Evolutionary conservation across 2,329 filamentous ascomycete species (phyloP).

Genomic region (Pestalotiopsis sp.): DNA sequence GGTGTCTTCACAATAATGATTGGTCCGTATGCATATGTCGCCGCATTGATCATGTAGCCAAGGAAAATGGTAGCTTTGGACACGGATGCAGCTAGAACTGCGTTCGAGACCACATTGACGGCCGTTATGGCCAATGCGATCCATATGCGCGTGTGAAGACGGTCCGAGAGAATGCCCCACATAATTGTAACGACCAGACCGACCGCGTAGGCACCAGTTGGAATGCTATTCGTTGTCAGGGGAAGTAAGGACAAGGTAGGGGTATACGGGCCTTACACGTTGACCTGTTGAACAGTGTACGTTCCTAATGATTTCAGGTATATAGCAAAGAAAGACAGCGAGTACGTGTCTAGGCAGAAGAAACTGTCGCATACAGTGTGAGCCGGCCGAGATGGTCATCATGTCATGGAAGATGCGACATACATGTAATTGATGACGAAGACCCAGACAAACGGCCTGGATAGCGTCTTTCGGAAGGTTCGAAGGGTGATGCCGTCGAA

Average conservation of each 20-base stretch:
- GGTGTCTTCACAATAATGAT: neutral
- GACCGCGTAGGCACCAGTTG: neutral
- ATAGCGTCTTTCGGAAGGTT: neutral
- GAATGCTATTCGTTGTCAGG: neutral
- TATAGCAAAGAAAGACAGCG: slow-evolving; percentile 3
- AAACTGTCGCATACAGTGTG: neutral
- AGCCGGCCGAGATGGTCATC: neutral
- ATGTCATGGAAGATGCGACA: neutral
- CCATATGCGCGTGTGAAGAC: neutral
- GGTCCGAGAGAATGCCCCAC: slow-evolving; percentile 6
- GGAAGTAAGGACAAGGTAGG: too few relatives aligned
- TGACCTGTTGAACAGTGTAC: slow-evolving; percentile 1
- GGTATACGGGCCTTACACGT: neutral
- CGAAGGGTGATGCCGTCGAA: neutral
- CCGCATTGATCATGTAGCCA: slow-evolving; percentile 1
- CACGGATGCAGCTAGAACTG: neutral
- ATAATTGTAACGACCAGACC: neutral
- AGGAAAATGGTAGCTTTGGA: slow-evolving; percentile 7
- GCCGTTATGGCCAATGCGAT: neutral
- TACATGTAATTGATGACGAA: slow-evolving; percentile 4
- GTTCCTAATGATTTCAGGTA: neutral
- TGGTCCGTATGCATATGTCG: slow-evolving; percentile 1
- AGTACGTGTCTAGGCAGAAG: slow-evolving; percentile 6
- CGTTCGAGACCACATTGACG: neutral
- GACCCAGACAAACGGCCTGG: neutral